Evolutionary conservation across 305 asterid species (phyloP).

Genomic region (Fraxinus sp.): DNA sequence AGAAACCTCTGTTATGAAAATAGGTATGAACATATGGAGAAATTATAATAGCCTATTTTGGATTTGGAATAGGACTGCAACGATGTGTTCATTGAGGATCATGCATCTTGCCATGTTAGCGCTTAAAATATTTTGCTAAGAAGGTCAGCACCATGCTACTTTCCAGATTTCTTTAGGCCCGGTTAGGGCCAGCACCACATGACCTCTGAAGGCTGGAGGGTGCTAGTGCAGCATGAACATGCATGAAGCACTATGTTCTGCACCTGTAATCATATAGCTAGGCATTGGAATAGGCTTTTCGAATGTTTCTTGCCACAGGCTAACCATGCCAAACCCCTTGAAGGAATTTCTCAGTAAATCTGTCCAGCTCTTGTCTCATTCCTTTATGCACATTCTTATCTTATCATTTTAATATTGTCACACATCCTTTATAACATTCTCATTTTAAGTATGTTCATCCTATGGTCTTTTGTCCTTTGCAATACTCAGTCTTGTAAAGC

Average conservation of each 20-base stretch:
- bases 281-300: not conserved
- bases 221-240: not conserved
- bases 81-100: not conserved
- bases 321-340: not conserved
- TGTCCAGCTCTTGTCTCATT: not conserved
- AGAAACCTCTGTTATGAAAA: not conserved
- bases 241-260: not conserved
- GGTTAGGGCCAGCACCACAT: not conserved
- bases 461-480: not conserved
- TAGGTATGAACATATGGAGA: not conserved
- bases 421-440: not conserved
- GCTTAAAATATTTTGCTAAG: not conserved
- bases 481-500: not conserved
- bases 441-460: not conserved
- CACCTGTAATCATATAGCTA: not conserved
- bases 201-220: not conserved
- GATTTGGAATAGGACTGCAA: not conserved
- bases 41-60: not conserved
- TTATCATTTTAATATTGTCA: not conserved
- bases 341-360: not conserved
- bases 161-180: not conserved
- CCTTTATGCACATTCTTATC: not conserved
- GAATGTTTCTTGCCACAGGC: not conserved
- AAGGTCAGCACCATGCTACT: not conserved
- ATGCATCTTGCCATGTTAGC: not conserved